Evolutionary conservation across 192 early-diverging fungal genomes (phyloP).

Genomic region (Jimgerdemannia flammicorona): DNA sequence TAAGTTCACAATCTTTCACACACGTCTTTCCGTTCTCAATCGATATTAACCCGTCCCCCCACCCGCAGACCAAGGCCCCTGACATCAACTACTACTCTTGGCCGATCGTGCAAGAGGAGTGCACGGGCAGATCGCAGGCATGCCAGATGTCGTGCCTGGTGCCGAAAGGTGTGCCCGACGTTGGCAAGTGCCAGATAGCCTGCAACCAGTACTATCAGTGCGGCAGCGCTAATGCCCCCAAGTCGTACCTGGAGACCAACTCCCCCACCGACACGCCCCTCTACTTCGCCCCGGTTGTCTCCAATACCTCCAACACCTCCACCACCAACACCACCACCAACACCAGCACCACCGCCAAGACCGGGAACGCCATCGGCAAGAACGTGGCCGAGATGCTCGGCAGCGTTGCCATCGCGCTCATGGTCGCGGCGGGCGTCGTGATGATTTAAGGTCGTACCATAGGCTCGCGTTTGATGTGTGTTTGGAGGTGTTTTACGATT

Average conservation of each 20-base stretch:
- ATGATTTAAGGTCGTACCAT: background rate
- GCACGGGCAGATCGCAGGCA: conserved; percentile 17
- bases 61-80: conserved; percentile 14
- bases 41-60: background rate
- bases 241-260: conserved; percentile 21
- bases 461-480: background rate
- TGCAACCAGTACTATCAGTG: conserved; percentile 26
- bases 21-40: too few species aligned
- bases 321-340: background rate
- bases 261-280: conserved; percentile 13
- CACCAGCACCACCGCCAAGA: background rate
- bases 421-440: background rate
- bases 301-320: background rate
- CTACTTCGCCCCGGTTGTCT: conserved; percentile 2
- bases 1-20: too few species aligned
- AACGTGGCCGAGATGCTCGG: background rate
- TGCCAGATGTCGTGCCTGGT: conserved; percentile 16
- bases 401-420: background rate
- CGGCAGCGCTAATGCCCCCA: conserved; percentile 22
- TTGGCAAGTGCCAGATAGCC: background rate
- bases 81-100: conserved; percentile 14
- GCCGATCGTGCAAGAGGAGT: conserved; percentile 25
- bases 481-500: background rate
- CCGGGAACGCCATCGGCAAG: background rate
- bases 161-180: background rate